Conservation (phyloP, 1,139 yeast species). For the Yamadazyma friedrichii region DNA sequence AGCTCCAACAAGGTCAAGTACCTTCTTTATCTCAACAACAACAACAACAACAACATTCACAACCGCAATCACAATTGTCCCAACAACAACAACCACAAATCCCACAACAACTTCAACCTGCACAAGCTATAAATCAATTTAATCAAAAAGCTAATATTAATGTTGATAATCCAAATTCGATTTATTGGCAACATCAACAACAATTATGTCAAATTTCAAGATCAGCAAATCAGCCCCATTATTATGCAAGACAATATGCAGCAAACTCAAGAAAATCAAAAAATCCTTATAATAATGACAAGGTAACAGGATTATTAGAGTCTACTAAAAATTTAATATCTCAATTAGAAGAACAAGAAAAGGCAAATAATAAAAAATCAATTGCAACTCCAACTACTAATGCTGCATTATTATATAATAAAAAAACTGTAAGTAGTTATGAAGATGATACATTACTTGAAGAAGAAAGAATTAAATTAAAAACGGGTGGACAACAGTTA, state of each 20-base stretch:
- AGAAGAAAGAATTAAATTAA: constrained; percentile 70
- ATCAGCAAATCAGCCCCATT: constrained; percentile 73
- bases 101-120: not conserved
- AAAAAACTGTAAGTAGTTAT: constrained; percentile 52
- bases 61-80: constrained; percentile 3
- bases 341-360: constrained; percentile 43
- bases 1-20: constrained; percentile 17
- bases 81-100: not conserved
- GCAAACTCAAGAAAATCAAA: constrained; percentile 64
- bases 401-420: constrained; percentile 57
- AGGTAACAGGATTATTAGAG: constrained; percentile 50
- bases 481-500: constrained; percentile 70
- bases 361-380: constrained; percentile 20
- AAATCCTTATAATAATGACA: constrained; percentile 42
- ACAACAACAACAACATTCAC: constrained; percentile 17
- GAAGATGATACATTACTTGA: constrained; percentile 80
- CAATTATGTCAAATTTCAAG: constrained; percentile 80
- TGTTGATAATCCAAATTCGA: constrained; percentile 50
- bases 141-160: constrained; percentile 15
- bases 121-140: not conserved
- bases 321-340: constrained; percentile 53
- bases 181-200: constrained; percentile 85
- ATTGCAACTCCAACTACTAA: constrained; percentile 28
- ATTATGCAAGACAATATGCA: constrained; percentile 91
- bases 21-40: constrained; percentile 19